Evolutionary conservation across 331 rosid species (phyloP).

Genomic region (Ulmus americana): DNA sequence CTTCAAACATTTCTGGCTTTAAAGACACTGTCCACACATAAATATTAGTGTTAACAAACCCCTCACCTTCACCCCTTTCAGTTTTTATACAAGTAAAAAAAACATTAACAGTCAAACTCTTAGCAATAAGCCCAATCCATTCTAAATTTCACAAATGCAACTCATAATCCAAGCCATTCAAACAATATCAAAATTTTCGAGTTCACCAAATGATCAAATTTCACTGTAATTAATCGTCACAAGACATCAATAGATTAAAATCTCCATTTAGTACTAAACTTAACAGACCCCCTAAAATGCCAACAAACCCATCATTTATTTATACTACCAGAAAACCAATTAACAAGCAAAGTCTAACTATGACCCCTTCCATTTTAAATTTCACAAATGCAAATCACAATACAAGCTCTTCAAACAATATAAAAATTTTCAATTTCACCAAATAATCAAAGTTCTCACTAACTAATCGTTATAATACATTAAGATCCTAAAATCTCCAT

Average conservation of each 20-base stretch:
- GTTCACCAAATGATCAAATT: too few relatives aligned
- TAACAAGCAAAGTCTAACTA: too few relatives aligned
- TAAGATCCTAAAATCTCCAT: neutral
- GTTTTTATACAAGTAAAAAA: neutral
- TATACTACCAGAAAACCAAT: neutral
- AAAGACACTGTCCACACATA: slow-evolving; percentile 62
- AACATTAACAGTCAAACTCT: too few relatives aligned
- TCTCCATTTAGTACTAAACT: neutral
- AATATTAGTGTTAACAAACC: neutral
- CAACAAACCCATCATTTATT: neutral
- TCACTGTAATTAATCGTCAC: too few relatives aligned
- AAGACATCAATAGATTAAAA: neutral
- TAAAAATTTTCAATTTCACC: too few relatives aligned
- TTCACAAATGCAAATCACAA: neutral
- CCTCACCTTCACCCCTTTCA: neutral
- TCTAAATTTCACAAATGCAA: neutral
- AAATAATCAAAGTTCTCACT: too few relatives aligned
- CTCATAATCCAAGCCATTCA: neutral
- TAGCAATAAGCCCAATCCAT: too few relatives aligned
- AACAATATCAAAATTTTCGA: neutral
- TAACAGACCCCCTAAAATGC: neutral
- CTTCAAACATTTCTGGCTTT: slow-evolving; percentile 91
- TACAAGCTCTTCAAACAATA: neutral
- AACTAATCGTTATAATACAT: too few relatives aligned
- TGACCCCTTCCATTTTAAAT: neutral